Base-by-base conservation (phyloP, 148 eudicot genomes). In the Selenicereus undatus region DNA sequence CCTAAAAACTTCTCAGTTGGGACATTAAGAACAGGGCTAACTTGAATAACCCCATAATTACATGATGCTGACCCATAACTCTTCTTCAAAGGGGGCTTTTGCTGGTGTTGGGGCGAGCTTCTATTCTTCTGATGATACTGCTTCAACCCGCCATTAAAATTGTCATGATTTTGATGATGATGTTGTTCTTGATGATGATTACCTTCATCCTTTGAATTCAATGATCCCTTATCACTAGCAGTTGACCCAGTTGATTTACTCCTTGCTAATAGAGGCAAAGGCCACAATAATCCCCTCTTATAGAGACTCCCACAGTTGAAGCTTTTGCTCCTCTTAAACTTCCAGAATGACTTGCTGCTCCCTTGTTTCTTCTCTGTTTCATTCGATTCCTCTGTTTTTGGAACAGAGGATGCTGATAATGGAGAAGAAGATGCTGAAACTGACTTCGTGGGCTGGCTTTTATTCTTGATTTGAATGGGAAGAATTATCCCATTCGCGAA, bases 71-170 rank as follows among this genome's bases (percentile, higher is more conserved):
- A 76, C 9, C 91, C 87, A 52, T 81, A 86, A 79, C 74, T 86
- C 86, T 93, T 95, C 92, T 88, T 93, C 90, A 93, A 82, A 54
- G 99, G 99, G 27, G 97, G 99, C 71, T 88, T 95, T 78, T 89
- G 93, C 72, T 86, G 73, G 29, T 73, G 14, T n/a, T 64, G 39
- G 62, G 71, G 16, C n/a, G 81, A 65, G 17, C 69, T 76, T 11
- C 78, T 56, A 66, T 51, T 81, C 86, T 80, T 84, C 77, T 75
- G 36, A 43, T 29, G 22, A 52, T 32, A n/a, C 22, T 74, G 75
- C 36, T 42, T 79, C 43, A 36, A 22, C 26, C 78, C 68, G 11
- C 79, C 75, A 83, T 80, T 76, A 43, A 6, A 10, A 78, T 30
- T 22, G 4, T 66, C 66, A 29, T 70, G 76, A 71, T 71, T 66